Evolutionary conservation across 352 stramenopile genomes (phyloP).

Genomic region (Globisporangium parvum): DNA sequence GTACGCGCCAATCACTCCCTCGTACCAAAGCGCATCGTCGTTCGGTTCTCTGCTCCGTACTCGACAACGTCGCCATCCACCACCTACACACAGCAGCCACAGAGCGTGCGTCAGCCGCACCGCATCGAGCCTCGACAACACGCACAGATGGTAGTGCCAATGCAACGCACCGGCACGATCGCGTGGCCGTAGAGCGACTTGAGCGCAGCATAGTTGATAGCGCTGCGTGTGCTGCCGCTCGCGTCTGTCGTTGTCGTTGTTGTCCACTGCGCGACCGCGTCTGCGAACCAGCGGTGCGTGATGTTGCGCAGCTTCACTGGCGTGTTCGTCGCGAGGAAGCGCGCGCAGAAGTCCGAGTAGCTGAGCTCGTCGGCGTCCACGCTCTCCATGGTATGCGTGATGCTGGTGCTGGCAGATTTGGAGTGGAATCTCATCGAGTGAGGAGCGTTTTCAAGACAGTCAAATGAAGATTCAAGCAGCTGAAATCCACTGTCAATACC

Average conservation of each 20-base stretch:
- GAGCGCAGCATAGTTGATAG: slow-evolving; percentile 19
- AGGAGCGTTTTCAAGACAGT: not conserved
- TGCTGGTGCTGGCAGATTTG: not conserved
- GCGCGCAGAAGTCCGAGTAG: slow-evolving; percentile 67
- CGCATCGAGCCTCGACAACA: not conserved
- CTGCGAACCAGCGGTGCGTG: slow-evolving; percentile 26
- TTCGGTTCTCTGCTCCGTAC: slow-evolving; percentile 53
- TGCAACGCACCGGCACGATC: slow-evolving; percentile 37
- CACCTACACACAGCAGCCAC: slow-evolving; percentile 24
- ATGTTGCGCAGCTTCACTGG: slow-evolving; percentile 70
- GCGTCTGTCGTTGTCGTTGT: slow-evolving; percentile 26
- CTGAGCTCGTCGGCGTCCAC: slow-evolving; percentile 45
- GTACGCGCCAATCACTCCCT: not conserved
- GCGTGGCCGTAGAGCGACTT: slow-evolving; percentile 41
- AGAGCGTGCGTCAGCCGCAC: not conserved
- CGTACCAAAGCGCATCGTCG: slow-evolving; percentile 56
- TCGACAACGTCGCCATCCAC: slow-evolving; percentile 50
- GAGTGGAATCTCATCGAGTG: not conserved
- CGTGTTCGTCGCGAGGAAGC: slow-evolving; percentile 63
- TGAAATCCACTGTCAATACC: not conserved
- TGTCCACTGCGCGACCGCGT: slow-evolving; percentile 9
- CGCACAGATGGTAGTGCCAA: not conserved
- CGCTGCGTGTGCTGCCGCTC: slow-evolving; percentile 17
- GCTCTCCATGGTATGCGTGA: slow-evolving; percentile 31
- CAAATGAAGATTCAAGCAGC: not conserved